These are phyloP conservation scores for Aspergillus sp. DNA, from an alignment of 2,329 filamentous ascomycete species.

Conservation along the genomic window DNA sequence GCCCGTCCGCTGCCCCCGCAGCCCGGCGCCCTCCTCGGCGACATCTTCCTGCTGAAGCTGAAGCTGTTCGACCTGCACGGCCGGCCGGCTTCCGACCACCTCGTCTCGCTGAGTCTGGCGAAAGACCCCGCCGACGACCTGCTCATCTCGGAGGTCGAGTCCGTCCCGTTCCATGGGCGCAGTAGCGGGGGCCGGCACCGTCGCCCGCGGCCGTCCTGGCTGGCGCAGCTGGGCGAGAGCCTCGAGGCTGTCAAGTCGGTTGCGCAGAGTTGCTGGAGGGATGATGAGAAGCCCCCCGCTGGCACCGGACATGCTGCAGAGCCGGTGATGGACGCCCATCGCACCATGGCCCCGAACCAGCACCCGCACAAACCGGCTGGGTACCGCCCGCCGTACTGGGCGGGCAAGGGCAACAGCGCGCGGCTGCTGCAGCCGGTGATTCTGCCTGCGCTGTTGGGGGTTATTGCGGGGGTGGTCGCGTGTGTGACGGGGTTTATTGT, in stretches of 20 bases:
- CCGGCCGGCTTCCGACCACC: constrained; percentile 23
- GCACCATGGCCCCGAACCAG: not conserved
- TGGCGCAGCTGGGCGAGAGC: not conserved
- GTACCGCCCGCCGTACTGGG: constrained; percentile 21
- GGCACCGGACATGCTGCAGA: not conserved
- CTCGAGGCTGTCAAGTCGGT: constrained; percentile 8
- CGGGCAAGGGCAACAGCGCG: constrained; percentile 20
- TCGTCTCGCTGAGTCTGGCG: constrained; percentile 29
- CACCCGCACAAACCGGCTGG: constrained; percentile 10
- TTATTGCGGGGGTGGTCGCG: constrained; percentile 36
- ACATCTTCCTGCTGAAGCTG: constrained; percentile 23
- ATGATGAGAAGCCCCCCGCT: too few species aligned
- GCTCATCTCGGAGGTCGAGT: constrained; percentile 27
- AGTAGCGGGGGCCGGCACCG: not conserved
- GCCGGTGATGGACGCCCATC: not conserved
- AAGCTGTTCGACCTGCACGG: constrained; percentile 25
- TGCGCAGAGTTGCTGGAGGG: constrained; percentile 7
- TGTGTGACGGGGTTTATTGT: constrained; percentile 39
- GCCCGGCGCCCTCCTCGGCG: constrained; percentile 12
- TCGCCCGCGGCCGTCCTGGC: not conserved
- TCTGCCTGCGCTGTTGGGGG: constrained; percentile 39
- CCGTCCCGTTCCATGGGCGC: constrained; percentile 10
- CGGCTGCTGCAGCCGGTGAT: constrained; percentile 35
- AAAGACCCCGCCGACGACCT: constrained; percentile 22
- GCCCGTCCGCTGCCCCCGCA: constrained; percentile 20